Evolutionary conservation across 2,329 filamentous ascomycete species (phyloP).

Genomic region (Nemania serpens): DNA sequence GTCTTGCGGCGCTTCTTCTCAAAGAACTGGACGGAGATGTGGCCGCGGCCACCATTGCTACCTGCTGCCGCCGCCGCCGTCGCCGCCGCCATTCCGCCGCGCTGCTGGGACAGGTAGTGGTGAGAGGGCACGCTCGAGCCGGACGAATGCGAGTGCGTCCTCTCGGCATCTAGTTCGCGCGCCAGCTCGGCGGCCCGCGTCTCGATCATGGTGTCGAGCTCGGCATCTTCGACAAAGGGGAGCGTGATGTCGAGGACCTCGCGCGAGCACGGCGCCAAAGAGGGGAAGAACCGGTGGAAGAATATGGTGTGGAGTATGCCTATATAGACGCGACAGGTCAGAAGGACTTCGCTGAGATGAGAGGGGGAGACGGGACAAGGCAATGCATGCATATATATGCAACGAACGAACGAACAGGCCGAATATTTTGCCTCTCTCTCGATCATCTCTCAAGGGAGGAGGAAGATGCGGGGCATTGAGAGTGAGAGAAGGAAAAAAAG

Average conservation of each 20-base stretch:
- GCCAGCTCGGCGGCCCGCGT: slow-evolving; percentile 80
- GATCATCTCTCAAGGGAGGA: too few relatives aligned
- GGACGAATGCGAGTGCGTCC: slow-evolving; percentile 40
- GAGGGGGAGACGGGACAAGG: slow-evolving; percentile 28
- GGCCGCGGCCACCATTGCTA: slow-evolving; percentile 55
- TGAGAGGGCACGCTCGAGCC: slow-evolving; percentile 29
- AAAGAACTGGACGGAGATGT: slow-evolving; percentile 89
- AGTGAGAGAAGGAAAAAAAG: neutral
- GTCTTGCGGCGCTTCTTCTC: slow-evolving; percentile 86
- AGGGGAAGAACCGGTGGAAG: slow-evolving; percentile 97
- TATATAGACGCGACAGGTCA: slow-evolving; percentile 44
- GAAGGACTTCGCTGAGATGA: slow-evolving; percentile 2
- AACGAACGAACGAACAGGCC: slow-evolving; percentile 12
- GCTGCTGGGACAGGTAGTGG: slow-evolving; percentile 41
- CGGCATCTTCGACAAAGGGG: slow-evolving; percentile 85
- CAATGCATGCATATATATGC: too few relatives aligned
- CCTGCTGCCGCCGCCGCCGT: neutral
- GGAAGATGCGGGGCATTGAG: slow-evolving; percentile 18
- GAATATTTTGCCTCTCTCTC: neutral
- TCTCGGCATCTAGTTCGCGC: slow-evolving; percentile 71
- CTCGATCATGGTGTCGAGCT: slow-evolving; percentile 92
- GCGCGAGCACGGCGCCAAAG: slow-evolving; percentile 78
- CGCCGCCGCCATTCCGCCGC: slow-evolving; percentile 10
- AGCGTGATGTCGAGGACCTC: slow-evolving; percentile 91
- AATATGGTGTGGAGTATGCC: slow-evolving; percentile 96